These are phyloP conservation scores for Acanthamoeba culbertsoni DNA, from an alignment of 208 protist genomes.

Conservation along the genomic window DNA sequence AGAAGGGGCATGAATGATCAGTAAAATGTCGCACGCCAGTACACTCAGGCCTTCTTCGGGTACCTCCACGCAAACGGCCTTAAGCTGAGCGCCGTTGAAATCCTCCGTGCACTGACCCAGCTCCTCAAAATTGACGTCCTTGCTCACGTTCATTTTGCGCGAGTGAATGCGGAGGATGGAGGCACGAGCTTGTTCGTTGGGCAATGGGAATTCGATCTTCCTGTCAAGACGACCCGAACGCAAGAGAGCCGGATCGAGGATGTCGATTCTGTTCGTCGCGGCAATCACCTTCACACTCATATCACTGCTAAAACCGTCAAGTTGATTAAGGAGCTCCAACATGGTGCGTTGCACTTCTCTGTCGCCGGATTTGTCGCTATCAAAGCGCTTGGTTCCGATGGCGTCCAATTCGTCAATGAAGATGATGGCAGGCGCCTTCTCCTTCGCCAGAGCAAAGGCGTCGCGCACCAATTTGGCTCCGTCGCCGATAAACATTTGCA, in stretches of 20 bases:
- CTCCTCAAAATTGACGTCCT: constrained; percentile 99
- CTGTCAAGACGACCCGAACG: constrained; percentile 98
- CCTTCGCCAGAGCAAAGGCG: constrained; percentile 99
- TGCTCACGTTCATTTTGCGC: constrained; percentile 96
- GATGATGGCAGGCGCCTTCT: constrained; percentile 99
- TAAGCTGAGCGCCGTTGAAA: constrained; percentile 99
- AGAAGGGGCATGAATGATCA: background rate
- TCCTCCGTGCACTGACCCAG: constrained; percentile 98
- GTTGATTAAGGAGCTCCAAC: constrained; percentile 99
- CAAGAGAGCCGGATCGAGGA: constrained; percentile 99
- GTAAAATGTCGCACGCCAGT: background rate
- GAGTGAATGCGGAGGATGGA: constrained; percentile 99
- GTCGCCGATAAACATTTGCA: constrained; percentile 98
- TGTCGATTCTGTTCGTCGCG: constrained; percentile 99
- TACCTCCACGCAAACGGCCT: constrained; percentile 99
- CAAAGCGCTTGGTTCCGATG: constrained; percentile 98
- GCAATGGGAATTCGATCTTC: constrained; percentile 99
- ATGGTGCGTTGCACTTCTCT: constrained; percentile 99
- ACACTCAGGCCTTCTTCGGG: background rate
- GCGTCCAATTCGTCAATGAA: constrained; percentile 99
- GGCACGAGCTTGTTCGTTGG: constrained; percentile 97
- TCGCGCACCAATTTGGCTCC: constrained; percentile 99
- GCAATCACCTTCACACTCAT: constrained; percentile 99
- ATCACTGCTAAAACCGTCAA: constrained; percentile 98
- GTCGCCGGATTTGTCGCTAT: constrained; percentile 95